These are phyloP conservation scores for Aureobasidium sp. DNA, from an alignment of 2,329 filamentous ascomycete genomes.

Conservation along the genomic window DNA sequence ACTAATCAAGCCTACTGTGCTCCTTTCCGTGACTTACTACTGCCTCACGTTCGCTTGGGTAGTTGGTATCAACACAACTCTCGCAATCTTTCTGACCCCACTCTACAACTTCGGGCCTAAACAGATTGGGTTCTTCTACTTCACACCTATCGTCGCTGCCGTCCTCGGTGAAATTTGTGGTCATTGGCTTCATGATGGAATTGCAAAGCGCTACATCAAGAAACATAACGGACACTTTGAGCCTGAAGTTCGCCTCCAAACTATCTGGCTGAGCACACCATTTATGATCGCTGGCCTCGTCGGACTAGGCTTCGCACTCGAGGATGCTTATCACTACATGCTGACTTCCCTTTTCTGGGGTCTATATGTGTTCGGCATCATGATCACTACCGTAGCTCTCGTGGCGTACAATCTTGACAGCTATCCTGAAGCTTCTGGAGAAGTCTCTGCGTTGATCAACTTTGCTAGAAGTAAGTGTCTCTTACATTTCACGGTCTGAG, in stretches of 20 bases:
- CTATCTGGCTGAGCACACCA: conserved; percentile 52
- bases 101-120: conserved; percentile 44
- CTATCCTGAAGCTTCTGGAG: conserved; percentile 62
- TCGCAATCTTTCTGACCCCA: conserved; percentile 35
- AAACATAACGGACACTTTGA: conserved; percentile 59
- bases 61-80: conserved; percentile 30
- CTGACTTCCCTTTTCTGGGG: conserved; percentile 56
- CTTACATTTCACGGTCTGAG: too few species aligned
- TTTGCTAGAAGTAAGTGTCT: conserved; percentile 33
- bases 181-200: conserved; percentile 62
- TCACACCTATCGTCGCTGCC: conserved; percentile 62
- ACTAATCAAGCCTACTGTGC: conserved; percentile 41
- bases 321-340: conserved; percentile 59
- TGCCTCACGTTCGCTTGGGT: conserved; percentile 37
- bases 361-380: conserved; percentile 62
- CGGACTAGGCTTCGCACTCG: conserved; percentile 58
- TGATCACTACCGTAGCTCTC: conserved; percentile 59
- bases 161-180: conserved; percentile 60
- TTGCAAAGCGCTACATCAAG: conserved; percentile 19
- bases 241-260: conserved; percentile 60
- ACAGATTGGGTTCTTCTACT: conserved; percentile 64
- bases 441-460: conserved; percentile 61
- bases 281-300: conserved; percentile 58
- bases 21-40: conserved; percentile 42
- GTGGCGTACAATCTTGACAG: conserved; percentile 60